Base-by-base conservation (phyloP, 2,329 filamentous ascomycete species). In the Colletotrichum higginsianum region DNA sequence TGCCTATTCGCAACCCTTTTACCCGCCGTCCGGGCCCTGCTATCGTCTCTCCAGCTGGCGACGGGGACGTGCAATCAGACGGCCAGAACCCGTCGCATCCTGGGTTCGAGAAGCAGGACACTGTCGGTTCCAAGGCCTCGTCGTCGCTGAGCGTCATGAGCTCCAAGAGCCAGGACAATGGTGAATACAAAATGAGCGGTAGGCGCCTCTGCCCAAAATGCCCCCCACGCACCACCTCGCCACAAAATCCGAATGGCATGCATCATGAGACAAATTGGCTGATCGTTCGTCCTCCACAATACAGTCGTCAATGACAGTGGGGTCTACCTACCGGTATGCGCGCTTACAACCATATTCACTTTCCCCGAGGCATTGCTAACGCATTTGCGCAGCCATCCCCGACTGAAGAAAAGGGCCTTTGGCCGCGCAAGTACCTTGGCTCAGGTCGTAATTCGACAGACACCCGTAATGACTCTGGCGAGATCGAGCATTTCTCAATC, bases 281-380 rank as follows among this genome's bases (percentile, higher is more conserved):
- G 71, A 81, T 77, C 57, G 69, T 75, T 56, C 68, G 68, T 62
- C 40, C 49, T 62, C 40, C 49, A 9, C 12, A 7, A 38, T 57
- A 61, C 80, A 98, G 96, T 98, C 75, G 96, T 98, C 81, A 97
- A 97, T 80, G 95, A 97, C 83, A 97, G 93, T 81, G 96, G 96
- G 75, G 93, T 98, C 73, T 98, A 97, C 84, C 89, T 98, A 76
- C 96, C 96, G 77, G 94, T 96, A 91, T 83, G 90, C 46, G 40
- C 23, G 38, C 26, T 77, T 71, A 60, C 60, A 40, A 61, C 57
- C 60, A 38, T 26, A 44, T 53, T 49, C 52, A n/a, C 42, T 46
- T n/a, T 40, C 66, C 55, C 66, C 77, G 75, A 64, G 42, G 71
- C 74, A 73, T 75, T 68, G 77, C 76, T 79, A 71, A 77, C 71